Base-by-base conservation (phyloP, 2,329 filamentous ascomycete genomes). In the Cladosporium sp. region DNA sequence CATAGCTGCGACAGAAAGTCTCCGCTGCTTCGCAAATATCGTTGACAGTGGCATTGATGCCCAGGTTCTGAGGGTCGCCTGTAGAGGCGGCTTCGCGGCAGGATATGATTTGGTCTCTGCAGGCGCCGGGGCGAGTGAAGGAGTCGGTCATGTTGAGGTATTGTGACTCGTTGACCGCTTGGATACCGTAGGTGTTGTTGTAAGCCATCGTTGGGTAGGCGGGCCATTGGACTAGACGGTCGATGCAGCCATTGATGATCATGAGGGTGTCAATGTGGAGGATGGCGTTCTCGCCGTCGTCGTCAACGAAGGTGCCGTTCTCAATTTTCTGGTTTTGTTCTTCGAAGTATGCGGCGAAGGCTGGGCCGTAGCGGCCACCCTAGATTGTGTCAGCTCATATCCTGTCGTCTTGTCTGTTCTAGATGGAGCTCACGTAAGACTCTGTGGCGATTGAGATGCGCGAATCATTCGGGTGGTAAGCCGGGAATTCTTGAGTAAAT, bases 401-500 rank as follows among this genome's bases (percentile, higher is more conserved):
- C n/a, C 84, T 63, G 81, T 34, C 30, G 11, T 34, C 30, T 9
- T 34, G 30, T 8, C 4, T 11, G n/a, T 9, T 9, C 11, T 34
- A 34, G 7, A 12, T 76, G 47, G 14, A 59, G 61, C 51, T 52
- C 42, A 59, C 83, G 60, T 85, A 85, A 0, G 78, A 81, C 62
- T 76, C 73, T 0, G 76, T 76, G 11, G 73, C 72, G 5, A 80
- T 78, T 55, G 80, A 83, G 56, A 85, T 74, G 3, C 79, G 78
- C 59, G 84, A 80, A 60, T 86, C 80, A 43, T 81, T 80, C 3
- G 80, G 80, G 67, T 82, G 78, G 66, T 88, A 88, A 30, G 79
- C 77, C 0, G 84, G 85, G 59, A 89, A 89, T 30, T 84, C 80
- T 4, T 81, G 76, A 57, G 85, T 84, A 77, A 86, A 89, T 1